phyloP scores from a whole-genome alignment of 1,139 yeast species.

The Suhomyces choctaworum region DNA sequence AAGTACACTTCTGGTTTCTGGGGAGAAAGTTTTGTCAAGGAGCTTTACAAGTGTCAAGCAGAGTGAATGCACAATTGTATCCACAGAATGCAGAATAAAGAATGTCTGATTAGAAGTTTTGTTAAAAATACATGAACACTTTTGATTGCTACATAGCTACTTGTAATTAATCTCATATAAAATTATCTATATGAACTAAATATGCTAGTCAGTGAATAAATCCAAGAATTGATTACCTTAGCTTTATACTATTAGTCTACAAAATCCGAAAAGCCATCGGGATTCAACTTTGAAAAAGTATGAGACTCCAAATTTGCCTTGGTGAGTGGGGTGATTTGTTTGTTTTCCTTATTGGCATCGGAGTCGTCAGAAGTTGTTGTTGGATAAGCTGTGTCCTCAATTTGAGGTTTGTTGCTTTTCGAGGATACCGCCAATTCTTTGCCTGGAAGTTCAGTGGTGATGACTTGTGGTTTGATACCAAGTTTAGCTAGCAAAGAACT shows the following conservation, averaged over 20 bases:
- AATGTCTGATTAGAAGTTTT: too few relatives aligned
- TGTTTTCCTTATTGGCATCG: slow-evolving; percentile 19
- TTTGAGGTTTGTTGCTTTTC: slow-evolving; percentile 9
- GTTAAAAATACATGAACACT: too few relatives aligned
- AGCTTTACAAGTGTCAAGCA: slow-evolving; percentile 51
- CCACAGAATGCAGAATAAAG: too few relatives aligned
- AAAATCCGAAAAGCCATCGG: slow-evolving; percentile 24
- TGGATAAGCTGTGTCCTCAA: slow-evolving; percentile 4
- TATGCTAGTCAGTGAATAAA: too few relatives aligned
- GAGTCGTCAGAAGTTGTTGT: slow-evolving; percentile 12
- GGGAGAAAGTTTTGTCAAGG: slow-evolving; percentile 96
- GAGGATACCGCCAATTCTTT: slow-evolving; percentile 14
- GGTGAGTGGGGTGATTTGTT: slow-evolving; percentile 27
- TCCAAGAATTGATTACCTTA: slow-evolving; percentile 1
- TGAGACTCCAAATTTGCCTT: slow-evolving; percentile 36
- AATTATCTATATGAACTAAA: too few relatives aligned
- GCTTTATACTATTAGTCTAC: slow-evolving; percentile 32
- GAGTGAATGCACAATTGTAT: neutral
- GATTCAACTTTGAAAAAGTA: slow-evolving; percentile 23
- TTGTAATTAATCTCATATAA: too few relatives aligned
- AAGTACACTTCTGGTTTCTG: slow-evolving; percentile 94
- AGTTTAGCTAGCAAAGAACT: slow-evolving; percentile 39
- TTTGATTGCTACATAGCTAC: too few relatives aligned
- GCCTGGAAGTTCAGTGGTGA: slow-evolving; percentile 29
- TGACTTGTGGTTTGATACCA: slow-evolving; percentile 48